Conservation (phyloP, 352 stramenopile genomes). For the Pythium rhizo-oryzae region DNA sequence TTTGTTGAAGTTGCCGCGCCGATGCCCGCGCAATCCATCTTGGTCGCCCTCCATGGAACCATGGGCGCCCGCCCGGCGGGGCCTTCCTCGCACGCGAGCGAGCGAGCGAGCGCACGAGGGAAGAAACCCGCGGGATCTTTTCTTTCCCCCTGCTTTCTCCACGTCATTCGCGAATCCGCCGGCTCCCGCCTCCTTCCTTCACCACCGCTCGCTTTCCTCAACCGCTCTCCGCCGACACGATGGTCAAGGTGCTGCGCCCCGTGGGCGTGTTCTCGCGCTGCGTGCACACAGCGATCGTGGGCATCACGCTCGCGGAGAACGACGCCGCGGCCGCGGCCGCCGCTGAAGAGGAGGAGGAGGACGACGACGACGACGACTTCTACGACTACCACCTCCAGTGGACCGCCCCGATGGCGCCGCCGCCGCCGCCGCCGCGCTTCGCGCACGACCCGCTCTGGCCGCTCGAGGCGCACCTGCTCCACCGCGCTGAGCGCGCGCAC, state of each 20-base stretch:
- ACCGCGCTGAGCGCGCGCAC: neutral
- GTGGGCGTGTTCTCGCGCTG: constrained; percentile 3
- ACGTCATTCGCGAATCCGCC: neutral
- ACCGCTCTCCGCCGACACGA: neutral
- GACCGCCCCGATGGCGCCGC: neutral
- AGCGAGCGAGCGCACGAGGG: neutral
- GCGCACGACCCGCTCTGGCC: neutral
- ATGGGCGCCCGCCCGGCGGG: neutral
- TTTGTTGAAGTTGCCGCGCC: neutral
- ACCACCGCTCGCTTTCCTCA: neutral
- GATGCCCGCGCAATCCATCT: neutral
- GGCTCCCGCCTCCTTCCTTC: neutral
- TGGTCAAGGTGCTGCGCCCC: constrained; percentile 30
- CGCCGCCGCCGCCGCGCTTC: neutral
- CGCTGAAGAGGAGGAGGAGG: too few species aligned
- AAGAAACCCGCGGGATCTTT: too few species aligned
- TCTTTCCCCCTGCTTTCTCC: neutral
- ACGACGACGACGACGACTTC: neutral
- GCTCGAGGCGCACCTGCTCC: neutral
- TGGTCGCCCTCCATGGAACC: neutral
- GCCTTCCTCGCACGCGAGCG: too few species aligned
- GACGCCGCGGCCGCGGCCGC: neutral
- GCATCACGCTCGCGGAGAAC: neutral
- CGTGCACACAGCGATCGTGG: constrained; percentile 5
- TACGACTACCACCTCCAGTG: neutral